Percentiles rank a stretch among this genome's conserved stretches.
These are phyloP conservation scores for Raphanus hybrid DNA, from an alignment of 441 rosid genomes.

Conservation along the genomic window DNA sequence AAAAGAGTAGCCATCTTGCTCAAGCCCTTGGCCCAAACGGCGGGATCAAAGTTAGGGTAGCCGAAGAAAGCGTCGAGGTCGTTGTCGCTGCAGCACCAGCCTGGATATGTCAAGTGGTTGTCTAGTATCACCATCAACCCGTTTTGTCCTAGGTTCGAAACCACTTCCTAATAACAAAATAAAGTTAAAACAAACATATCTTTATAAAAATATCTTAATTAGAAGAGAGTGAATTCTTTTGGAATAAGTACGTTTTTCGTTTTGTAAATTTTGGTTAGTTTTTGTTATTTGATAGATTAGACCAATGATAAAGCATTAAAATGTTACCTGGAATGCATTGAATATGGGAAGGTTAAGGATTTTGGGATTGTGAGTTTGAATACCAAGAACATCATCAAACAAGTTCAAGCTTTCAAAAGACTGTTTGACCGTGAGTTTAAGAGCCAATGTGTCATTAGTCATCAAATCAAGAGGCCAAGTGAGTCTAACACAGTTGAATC, in stretches of 20 bases:
- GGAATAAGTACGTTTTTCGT: not conserved
- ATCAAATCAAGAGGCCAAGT: constrained; percentile 43
- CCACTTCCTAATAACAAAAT: not conserved
- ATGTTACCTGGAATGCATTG: not conserved
- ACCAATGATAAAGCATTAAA: not conserved
- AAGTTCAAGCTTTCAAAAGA: constrained; percentile 63
- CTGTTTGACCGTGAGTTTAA: constrained; percentile 56
- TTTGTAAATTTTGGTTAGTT: not conserved
- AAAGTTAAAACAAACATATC: not conserved
- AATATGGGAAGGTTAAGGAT: constrained; percentile 65
- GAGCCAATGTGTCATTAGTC: constrained; percentile 39
- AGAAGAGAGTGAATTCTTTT: not conserved
- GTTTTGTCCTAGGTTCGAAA: constrained; percentile 1
- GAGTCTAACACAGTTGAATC: constrained; percentile 44
- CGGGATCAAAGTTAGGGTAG: constrained; percentile 4
- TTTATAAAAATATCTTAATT: not conserved
- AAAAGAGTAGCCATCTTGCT: constrained; percentile 7
- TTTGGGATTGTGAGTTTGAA: constrained; percentile 71
- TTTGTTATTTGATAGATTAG: not conserved
- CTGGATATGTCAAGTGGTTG: constrained; percentile 1
- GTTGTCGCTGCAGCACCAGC: not conserved
- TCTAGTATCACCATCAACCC: not conserved
- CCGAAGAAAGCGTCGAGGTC: constrained; percentile 6
- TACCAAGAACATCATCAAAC: constrained; percentile 53
- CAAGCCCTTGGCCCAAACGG: not conserved